Evolutionary conservation across 2,329 filamentous ascomycete species (phyloP).

Genomic region (Pseudogymnoascus sp.): DNA sequence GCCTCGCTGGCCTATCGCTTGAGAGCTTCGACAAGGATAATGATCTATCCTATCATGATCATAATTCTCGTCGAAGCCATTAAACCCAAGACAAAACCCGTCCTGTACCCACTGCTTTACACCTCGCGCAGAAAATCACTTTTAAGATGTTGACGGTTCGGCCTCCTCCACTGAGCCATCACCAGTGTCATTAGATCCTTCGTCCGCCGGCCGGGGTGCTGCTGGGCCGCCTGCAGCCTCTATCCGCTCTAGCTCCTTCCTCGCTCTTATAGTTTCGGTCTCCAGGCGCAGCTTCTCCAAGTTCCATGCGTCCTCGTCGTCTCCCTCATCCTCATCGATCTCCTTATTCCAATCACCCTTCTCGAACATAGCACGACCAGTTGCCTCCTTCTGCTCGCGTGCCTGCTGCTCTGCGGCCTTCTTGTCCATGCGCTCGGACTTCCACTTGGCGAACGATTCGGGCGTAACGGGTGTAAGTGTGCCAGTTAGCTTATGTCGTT

Average conservation of each 20-base stretch:
- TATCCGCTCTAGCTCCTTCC: constrained; percentile 70
- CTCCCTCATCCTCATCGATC: constrained; percentile 44
- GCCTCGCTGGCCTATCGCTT: constrained; percentile 3
- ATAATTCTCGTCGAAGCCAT: not conserved
- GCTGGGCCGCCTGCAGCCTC: constrained; percentile 14
- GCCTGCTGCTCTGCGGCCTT: constrained; percentile 92
- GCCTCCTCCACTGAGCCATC: constrained; percentile 10
- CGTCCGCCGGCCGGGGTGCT: not conserved
- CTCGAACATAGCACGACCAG: constrained; percentile 90
- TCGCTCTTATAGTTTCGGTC: constrained; percentile 67
- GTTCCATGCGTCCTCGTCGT: constrained; percentile 57
- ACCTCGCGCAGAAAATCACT: not conserved
- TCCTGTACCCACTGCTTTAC: constrained; percentile 5
- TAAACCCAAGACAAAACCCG: constrained; percentile 7
- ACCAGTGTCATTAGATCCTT: constrained; percentile 11
- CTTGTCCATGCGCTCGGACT: constrained; percentile 88
- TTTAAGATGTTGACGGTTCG: not conserved
- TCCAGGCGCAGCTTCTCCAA: constrained; percentile 74
- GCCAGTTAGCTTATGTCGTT: constrained; percentile 90
- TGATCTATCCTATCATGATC: constrained; percentile 4
- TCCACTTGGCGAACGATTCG: constrained; percentile 94
- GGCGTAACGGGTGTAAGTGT: constrained; percentile 87
- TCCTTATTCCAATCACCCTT: constrained; percentile 82
- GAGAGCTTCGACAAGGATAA: constrained; percentile 1
- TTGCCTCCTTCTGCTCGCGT: constrained; percentile 86